phyloP scores from a whole-genome alignment of 169 alveolate genomes.

The Cryptosporidium meleagridis region DNA sequence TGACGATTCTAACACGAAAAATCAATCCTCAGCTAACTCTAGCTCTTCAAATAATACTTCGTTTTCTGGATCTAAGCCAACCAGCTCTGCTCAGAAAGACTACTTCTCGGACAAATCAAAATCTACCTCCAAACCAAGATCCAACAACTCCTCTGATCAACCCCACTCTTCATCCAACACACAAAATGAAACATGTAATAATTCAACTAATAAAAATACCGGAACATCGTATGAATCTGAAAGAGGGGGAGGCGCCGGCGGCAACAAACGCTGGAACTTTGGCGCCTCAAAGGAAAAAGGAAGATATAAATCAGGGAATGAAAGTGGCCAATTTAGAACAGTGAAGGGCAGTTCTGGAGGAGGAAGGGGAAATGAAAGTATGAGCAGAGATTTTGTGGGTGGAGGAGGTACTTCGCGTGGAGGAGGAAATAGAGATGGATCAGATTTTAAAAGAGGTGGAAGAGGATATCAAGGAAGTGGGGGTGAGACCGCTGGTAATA shows the following conservation, averaged over 20 bases:
- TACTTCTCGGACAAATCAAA: neutral
- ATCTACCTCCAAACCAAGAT: neutral
- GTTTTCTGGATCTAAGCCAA: neutral
- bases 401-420: neutral
- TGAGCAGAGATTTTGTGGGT: neutral
- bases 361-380: neutral
- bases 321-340: neutral
- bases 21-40: neutral
- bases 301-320: constrained; percentile 18
- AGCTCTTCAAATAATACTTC: neutral
- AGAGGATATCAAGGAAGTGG: constrained; percentile 20
- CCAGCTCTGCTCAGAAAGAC: neutral
- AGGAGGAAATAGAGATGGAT: neutral
- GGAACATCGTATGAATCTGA: neutral
- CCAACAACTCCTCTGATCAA: neutral
- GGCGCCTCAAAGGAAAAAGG: constrained; percentile 29
- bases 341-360: constrained; percentile 7
- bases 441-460: neutral
- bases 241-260: neutral
- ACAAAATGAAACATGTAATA: neutral
- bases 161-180: constrained; percentile 1
- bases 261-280: constrained; percentile 27
- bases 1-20: neutral
- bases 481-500: neutral
- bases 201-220: neutral